Conservation (phyloP, 2,329 filamentous ascomycete species). For the Neopestalotiopsis sp. region DNA sequence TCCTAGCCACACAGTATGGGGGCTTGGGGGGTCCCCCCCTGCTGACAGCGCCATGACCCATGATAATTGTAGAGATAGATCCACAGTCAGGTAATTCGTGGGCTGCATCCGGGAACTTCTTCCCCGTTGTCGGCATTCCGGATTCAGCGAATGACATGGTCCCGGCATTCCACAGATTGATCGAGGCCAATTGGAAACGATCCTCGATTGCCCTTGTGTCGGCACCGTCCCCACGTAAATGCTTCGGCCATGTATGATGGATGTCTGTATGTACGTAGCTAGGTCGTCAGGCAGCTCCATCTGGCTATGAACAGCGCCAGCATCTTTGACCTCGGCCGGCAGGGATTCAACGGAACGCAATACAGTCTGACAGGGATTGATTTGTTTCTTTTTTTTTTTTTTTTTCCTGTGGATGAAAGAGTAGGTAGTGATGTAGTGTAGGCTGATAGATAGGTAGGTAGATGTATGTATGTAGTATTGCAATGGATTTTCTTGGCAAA, state of each 20-base stretch:
- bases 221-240: neutral
- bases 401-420: neutral
- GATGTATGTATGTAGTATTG: neutral
- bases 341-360: too few relatives aligned
- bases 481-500: neutral
- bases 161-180: neutral
- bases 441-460: neutral
- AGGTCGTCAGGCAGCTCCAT: too few relatives aligned
- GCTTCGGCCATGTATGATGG: too few relatives aligned
- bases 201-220: neutral
- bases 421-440: neutral
- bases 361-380: too few relatives aligned
- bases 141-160: neutral
- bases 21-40: too few relatives aligned
- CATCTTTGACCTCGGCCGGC: too few relatives aligned
- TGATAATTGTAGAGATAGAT: too few relatives aligned
- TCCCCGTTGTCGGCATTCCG: slow-evolving; percentile 2
- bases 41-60: too few relatives aligned
- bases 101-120: neutral
- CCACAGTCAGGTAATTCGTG: neutral
- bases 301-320: too few relatives aligned
- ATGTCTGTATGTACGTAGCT: too few relatives aligned
- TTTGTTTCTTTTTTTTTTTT: neutral
- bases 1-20: too few relatives aligned
- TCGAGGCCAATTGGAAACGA: neutral